Base-by-base conservation (phyloP, 2,329 filamentous ascomycete species). In the Microdochium nivale region DNA sequence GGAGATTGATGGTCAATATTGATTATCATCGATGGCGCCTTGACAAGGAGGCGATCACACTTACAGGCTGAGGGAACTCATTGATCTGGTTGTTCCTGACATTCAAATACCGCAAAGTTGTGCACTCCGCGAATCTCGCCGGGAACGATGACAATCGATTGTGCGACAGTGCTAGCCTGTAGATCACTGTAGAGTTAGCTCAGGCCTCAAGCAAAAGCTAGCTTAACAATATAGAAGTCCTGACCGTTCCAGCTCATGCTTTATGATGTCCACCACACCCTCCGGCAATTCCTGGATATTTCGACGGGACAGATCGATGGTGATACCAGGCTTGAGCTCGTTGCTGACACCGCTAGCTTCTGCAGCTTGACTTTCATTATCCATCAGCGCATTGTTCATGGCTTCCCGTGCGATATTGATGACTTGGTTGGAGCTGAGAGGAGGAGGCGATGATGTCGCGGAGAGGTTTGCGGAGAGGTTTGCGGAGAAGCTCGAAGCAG, bases 131-230 rank as follows among this genome's bases (percentile, higher is more conserved):
- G 59, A 91, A 87, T 51, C 86, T 79, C 24, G 73, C 63, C 5
- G 88, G 88, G 47, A 92, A 80, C n/a, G 79, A 76, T 30, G 81
- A 76, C 53, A 90, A 74, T 58, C 81, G 83, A 66, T 91, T 91
- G 70, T 91, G 87, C n/a, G 87, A 90, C 57, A 92, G 74, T 49
- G 88, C 88, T 50, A 92, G 79, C 60, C 87, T 90, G 62, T 50
- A 48, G 16, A 37, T 43, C 27, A 35, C 49, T 50, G 46, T 43
- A 48, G 27, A 43, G n/a, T 49, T 48, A 37, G 49, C 56, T 63
- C 48, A 65, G 60, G 52, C 49, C 27, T 47, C 47, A 44, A 47
- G 27, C 48, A 48, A 23, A 30, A 35, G 49, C 30, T 10, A 47
- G 40, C 23, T 19, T 14, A 49, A 23, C n/a, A 32, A 30, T 32